Evolutionary conservation across 2,329 filamentous ascomycete species (phyloP).

Genomic region (Aspergillus oerlinghausenensis): DNA sequence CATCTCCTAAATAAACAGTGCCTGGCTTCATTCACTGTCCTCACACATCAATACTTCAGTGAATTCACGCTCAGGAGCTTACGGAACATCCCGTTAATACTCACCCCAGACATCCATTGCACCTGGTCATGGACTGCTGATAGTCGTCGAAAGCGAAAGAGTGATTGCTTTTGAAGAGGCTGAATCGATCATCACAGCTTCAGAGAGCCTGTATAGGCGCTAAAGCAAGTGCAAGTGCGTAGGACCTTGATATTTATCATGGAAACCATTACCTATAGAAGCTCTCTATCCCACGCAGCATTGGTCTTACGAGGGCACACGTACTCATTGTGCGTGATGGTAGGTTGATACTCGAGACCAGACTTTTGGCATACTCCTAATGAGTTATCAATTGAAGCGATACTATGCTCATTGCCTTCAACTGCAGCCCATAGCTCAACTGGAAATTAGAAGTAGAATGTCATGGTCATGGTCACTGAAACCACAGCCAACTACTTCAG

Average conservation of each 20-base stretch:
- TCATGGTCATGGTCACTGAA: not conserved
- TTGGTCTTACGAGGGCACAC: not conserved
- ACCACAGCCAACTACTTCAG: not conserved
- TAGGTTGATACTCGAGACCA: not conserved
- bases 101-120: not conserved
- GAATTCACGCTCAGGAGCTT: not conserved
- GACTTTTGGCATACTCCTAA: not conserved
- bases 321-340: not conserved
- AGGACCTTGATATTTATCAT: not conserved
- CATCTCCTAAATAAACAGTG: not conserved
- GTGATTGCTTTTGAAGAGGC: not conserved
- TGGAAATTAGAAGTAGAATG: no score
- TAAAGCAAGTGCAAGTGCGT: not conserved
- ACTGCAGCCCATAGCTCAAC: not conserved
- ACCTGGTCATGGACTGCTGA: not conserved
- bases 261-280: not conserved
- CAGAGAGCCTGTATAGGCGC: not conserved
- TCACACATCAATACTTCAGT: not conserved
- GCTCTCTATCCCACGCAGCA: not conserved
- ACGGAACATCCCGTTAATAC: not conserved
- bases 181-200: not conserved
- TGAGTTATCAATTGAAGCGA: not conserved
- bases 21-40: not conserved
- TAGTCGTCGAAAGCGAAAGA: not conserved
- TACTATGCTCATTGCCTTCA: not conserved